phyloP scores from a whole-genome alignment of 768 basidiomycete species.

The Russula lepida region DNA sequence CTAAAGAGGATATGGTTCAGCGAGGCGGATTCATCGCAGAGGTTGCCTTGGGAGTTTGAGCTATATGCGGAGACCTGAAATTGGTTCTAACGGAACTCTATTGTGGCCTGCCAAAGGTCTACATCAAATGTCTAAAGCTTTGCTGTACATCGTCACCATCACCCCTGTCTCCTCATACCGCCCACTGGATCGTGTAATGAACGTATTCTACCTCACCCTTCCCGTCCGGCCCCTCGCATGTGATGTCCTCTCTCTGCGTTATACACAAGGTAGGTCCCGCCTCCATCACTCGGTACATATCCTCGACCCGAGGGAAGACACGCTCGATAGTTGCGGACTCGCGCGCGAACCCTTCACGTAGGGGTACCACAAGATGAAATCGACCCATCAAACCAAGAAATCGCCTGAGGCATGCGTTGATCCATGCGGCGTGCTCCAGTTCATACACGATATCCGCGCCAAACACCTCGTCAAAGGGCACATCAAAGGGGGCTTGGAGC shows the following conservation, averaged over 20 bases:
- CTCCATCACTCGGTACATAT: not conserved
- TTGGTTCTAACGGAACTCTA: not conserved
- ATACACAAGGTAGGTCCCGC: conserved; percentile 34
- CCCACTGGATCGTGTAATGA: conserved; percentile 70
- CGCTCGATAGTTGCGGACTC: conserved; percentile 55
- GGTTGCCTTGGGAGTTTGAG: conserved; percentile 69
- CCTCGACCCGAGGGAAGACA: conserved; percentile 36
- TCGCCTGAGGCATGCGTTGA: conserved; percentile 34
- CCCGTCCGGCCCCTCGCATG: conserved; percentile 39
- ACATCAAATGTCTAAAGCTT: not conserved
- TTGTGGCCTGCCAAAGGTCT: not conserved
- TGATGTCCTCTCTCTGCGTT: conserved; percentile 43
- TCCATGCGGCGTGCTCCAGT: conserved; percentile 38
- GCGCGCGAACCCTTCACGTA: conserved; percentile 51
- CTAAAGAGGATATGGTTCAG: conserved; percentile 72
- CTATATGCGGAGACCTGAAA: conserved; percentile 37
- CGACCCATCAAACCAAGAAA: conserved; percentile 31
- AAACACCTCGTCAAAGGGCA: conserved; percentile 41
- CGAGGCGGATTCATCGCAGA: conserved; percentile 39
- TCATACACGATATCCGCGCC: conserved; percentile 53
- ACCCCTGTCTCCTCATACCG: conserved; percentile 1
- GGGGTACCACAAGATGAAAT: conserved; percentile 75
- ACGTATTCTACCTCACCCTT: conserved; percentile 56
- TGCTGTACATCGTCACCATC: not conserved
- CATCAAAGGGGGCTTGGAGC: conserved; percentile 23